Evolutionary conservation across 2,329 filamentous ascomycete species (phyloP).

Genomic region (Fusarium equiseti): DNA sequence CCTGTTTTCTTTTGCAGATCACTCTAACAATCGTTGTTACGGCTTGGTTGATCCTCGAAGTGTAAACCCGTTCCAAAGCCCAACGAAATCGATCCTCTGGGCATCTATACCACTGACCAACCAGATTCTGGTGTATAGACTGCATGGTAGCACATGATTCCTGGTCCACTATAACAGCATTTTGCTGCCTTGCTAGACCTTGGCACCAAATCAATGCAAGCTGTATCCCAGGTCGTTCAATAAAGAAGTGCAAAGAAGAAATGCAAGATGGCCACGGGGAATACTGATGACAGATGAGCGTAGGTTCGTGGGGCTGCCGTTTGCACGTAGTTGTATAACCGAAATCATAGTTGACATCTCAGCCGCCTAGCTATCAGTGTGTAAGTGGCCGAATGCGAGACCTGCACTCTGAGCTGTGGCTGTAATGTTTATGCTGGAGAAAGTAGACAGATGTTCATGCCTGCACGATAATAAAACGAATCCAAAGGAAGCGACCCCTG

Average conservation of each 20-base stretch:
- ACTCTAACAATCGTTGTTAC: background rate
- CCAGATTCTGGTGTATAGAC: background rate
- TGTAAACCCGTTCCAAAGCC: background rate
- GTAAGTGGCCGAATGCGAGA: background rate
- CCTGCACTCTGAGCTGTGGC: background rate
- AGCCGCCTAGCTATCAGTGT: background rate
- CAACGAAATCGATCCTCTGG: background rate
- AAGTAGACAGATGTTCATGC: background rate
- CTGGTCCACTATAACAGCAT: conserved; percentile 5
- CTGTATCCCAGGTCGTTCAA: background rate
- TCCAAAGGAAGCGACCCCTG: conserved; percentile 15
- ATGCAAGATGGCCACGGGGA: background rate
- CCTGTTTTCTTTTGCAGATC: conserved; percentile 1
- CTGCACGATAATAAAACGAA: background rate
- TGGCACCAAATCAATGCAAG: background rate
- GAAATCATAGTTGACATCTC: background rate
- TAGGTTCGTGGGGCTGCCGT: background rate
- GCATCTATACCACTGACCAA: conserved; percentile 2
- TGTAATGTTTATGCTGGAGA: background rate
- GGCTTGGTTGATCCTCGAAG: background rate
- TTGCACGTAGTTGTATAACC: background rate
- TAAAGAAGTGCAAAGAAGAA: background rate
- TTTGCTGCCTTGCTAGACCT: background rate
- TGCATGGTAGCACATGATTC: conserved; percentile 6
- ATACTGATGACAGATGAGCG: background rate